Evolutionary conservation across 495 filamentous ascomycete genomes (phyloP).

Genomic region (Aspergillus panamensis): DNA sequence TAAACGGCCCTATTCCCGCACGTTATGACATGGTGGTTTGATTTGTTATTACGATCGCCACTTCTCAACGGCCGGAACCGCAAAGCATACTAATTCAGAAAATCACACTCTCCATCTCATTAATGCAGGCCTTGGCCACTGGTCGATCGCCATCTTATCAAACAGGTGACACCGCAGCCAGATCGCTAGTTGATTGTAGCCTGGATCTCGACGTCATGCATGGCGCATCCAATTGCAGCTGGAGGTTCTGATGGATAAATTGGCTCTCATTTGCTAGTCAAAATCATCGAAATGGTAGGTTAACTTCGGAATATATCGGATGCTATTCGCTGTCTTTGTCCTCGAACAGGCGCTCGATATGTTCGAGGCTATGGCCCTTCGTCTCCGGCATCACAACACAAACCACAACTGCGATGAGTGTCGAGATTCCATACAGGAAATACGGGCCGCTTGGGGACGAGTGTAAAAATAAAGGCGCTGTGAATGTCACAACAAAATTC

Average conservation of each 20-base stretch:
- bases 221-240: background rate
- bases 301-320: background rate
- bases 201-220: background rate
- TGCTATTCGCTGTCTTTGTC: conserved; percentile 1
- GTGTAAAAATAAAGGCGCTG: conserved; percentile 15
- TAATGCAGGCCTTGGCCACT: background rate
- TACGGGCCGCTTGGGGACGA: conserved; percentile 15
- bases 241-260: background rate
- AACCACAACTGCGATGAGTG: conserved; percentile 12
- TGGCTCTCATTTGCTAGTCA: background rate
- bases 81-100: background rate
- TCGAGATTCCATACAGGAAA: conserved; percentile 17
- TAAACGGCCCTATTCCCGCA: background rate
- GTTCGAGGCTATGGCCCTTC: conserved; percentile 17
- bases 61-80: too few relatives aligned
- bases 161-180: background rate
- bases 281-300: background rate
- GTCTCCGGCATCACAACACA: conserved; percentile 21
- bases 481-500: conserved; percentile 20
- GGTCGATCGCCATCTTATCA: conserved; percentile 3
- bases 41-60: background rate
- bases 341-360: conserved; percentile 18
- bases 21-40: background rate
- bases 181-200: background rate
- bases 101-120: background rate